Evolutionary conservation across 768 basidiomycete species (phyloP).

Genomic region (Calocybe indica): DNA sequence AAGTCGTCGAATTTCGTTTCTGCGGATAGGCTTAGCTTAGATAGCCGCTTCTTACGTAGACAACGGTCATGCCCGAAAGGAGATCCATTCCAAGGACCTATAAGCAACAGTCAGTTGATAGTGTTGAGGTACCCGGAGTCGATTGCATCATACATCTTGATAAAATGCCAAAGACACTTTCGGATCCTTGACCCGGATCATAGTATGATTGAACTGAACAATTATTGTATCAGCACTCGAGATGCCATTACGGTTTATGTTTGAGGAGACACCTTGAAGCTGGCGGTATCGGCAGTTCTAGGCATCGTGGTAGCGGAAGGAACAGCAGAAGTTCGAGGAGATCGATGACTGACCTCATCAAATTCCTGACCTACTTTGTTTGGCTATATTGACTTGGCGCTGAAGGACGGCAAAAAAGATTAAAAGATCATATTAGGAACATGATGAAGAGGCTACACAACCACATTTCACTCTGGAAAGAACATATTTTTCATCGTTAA

Average conservation of each 20-base stretch:
- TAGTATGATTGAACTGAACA: slow-evolving; percentile 75
- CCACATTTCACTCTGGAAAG: no score
- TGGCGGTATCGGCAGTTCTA: slow-evolving; percentile 56
- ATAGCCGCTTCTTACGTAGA: no score
- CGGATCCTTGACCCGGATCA: slow-evolving; percentile 87
- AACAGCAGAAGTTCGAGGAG: not conserved
- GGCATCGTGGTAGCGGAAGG: slow-evolving; percentile 43
- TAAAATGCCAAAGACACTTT: slow-evolving; percentile 80
- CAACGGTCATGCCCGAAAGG: slow-evolving; percentile 37
- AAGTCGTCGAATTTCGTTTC: slow-evolving; percentile 55
- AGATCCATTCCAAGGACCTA: slow-evolving; percentile 76
- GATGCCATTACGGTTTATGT: not conserved
- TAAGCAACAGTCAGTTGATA: not conserved
- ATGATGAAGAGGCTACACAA: no score
- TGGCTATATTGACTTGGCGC: no score
- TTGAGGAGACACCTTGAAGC: slow-evolving; percentile 43
- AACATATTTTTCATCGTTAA: no score
- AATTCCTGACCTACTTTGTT: not conserved
- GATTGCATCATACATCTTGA: slow-evolving; percentile 43
- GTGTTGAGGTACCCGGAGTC: not conserved
- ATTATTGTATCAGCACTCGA: not conserved
- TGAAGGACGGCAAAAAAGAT: no score
- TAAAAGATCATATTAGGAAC: no score
- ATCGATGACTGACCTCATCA: not conserved
- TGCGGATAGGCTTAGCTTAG: slow-evolving; percentile 14